Percentiles rank a stretch among this genome's conserved stretches.
Conservation (phyloP, 345 rosid species). For the Hibiscus trionum region DNA sequence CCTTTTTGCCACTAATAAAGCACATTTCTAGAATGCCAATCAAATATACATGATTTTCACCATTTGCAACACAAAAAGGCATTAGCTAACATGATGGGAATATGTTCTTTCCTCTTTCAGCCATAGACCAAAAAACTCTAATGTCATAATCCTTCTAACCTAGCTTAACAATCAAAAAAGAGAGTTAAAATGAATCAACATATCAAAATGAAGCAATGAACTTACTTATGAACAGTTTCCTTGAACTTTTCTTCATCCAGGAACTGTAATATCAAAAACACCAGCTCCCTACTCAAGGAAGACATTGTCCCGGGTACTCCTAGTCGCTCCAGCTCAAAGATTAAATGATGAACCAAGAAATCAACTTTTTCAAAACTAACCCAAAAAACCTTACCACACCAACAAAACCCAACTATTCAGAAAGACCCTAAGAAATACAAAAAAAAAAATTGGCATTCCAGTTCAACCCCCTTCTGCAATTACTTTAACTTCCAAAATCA, state of each 20-base stretch:
- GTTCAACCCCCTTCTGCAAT: not conserved
- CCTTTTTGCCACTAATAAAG: not conserved
- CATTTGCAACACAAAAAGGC: not conserved
- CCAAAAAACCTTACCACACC: not conserved
- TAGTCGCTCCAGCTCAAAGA: conserved; percentile 41
- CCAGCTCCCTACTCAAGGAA: conserved; percentile 61
- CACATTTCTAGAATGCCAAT: not conserved
- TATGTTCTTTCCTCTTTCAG: not conserved
- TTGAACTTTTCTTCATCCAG: conserved; percentile 52
- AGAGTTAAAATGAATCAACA: not conserved
- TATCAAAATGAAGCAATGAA: conserved; percentile 6
- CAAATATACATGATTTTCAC: not conserved
- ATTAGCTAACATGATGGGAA: not conserved
- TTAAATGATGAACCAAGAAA: conserved; percentile 12
- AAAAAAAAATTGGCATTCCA: conserved; percentile 5
- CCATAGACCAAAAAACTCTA: not conserved
- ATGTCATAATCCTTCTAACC: not conserved
- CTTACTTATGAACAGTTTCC: conserved; percentile 60
- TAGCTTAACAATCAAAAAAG: not conserved
- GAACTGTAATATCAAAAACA: conserved; percentile 57
- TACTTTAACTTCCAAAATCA: not conserved
- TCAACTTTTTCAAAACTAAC: not conserved
- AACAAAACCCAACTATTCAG: conserved; percentile 1
- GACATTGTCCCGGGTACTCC: conserved; percentile 36
- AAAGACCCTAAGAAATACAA: not conserved